Conservation (phyloP, 2,329 filamentous ascomycete species). For the Fonsecaea erecta region DNA sequence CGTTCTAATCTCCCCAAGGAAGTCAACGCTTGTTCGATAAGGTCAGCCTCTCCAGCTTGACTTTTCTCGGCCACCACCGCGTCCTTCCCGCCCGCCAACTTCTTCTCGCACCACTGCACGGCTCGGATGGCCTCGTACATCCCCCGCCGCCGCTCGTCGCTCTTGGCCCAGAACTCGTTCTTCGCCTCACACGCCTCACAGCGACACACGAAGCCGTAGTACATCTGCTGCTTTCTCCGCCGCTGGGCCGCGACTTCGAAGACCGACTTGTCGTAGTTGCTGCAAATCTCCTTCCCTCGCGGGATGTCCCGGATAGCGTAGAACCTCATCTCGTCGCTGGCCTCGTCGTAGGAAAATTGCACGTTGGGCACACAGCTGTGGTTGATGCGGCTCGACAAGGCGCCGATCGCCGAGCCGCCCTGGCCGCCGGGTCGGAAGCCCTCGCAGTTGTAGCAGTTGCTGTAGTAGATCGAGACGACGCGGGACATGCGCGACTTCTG, state of each 20-base stretch:
- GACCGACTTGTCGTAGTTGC: constrained; percentile 34
- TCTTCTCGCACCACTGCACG: constrained; percentile 26
- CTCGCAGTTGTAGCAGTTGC: constrained; percentile 36
- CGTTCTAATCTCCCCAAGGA: constrained; percentile 24
- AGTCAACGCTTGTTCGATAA: constrained; percentile 13
- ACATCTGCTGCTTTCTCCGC: constrained; percentile 28
- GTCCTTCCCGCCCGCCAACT: not conserved
- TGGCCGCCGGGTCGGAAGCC: constrained; percentile 12
- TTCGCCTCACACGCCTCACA: constrained; percentile 35
- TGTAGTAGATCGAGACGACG: constrained; percentile 35
- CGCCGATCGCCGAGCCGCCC: constrained; percentile 34
- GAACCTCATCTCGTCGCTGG: constrained; percentile 29
- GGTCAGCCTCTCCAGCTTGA: not conserved
- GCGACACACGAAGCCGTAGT: constrained; percentile 35
- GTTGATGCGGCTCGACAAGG: constrained; percentile 32
- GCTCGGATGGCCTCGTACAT: constrained; percentile 29
- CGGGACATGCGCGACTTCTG: constrained; percentile 32
- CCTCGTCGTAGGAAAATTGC: constrained; percentile 32
- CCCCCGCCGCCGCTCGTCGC: constrained; percentile 32
- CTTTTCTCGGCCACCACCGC: not conserved
- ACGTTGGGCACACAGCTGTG: constrained; percentile 36
- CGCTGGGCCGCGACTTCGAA: constrained; percentile 19
- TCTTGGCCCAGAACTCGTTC: constrained; percentile 33
- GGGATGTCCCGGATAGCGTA: constrained; percentile 34
- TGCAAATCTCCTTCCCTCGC: constrained; percentile 32